These are phyloP conservation scores for Plectranthus barbatus DNA, from an alignment of 257 asterid genomes.

Conservation along the genomic window DNA sequence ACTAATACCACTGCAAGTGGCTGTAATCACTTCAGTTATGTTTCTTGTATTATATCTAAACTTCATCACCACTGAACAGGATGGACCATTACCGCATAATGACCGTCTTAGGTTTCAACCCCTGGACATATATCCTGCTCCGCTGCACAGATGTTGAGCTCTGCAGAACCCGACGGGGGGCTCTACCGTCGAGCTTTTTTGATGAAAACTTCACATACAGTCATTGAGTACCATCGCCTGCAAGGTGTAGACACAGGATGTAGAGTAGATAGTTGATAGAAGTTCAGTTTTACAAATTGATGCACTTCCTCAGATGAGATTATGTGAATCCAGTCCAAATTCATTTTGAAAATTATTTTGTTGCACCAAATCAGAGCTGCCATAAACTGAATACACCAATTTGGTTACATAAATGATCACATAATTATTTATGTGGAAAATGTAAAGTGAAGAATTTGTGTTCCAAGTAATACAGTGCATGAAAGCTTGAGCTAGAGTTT, in stretches of 20 bases:
- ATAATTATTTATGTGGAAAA: too few relatives aligned
- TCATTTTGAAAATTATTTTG: not conserved
- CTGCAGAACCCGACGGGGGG: not conserved
- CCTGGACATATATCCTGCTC: constrained; percentile 84
- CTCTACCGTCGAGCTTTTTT: not conserved
- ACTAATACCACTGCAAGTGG: too few relatives aligned
- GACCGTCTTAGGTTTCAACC: constrained; percentile 57
- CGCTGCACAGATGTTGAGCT: constrained; percentile 65
- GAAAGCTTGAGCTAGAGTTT: too few relatives aligned
- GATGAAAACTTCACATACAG: not conserved
- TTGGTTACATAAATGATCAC: not conserved
- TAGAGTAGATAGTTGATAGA: constrained; percentile 10
- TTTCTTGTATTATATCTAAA: not conserved
- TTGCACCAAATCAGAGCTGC: not conserved
- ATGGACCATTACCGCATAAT: constrained; percentile 71
- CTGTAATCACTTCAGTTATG: too few relatives aligned
- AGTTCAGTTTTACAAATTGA: not conserved
- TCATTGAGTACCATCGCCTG: not conserved
- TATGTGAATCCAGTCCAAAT: too few relatives aligned
- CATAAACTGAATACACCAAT: not conserved
- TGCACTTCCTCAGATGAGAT: too few relatives aligned
- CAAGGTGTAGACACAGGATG: not conserved
- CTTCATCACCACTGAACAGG: constrained; percentile 33
- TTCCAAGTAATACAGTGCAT: too few relatives aligned
- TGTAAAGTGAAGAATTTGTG: too few relatives aligned